Conservation (phyloP, 441 rosid species). For the Capsella rubella region DNA sequence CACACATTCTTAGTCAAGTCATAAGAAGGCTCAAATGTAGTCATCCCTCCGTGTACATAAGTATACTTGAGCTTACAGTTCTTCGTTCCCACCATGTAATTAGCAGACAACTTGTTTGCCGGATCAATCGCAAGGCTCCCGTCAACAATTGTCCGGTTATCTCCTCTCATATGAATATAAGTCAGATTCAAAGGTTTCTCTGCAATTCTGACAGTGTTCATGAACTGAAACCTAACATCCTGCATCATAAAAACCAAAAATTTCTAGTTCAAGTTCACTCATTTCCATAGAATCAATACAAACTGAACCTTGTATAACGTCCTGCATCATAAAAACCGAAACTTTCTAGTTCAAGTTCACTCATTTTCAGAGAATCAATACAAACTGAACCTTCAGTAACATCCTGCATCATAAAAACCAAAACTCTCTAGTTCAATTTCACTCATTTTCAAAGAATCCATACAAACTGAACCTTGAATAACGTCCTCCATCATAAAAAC, state of each 20-base stretch:
- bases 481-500: neutral
- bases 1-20: constrained; percentile 79
- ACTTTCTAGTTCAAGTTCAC: neutral
- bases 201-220: constrained; percentile 74
- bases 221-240: constrained; percentile 96
- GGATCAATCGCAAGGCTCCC: constrained; percentile 71
- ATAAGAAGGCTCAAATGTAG: constrained; percentile 83
- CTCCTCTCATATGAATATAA: constrained; percentile 77
- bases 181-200: constrained; percentile 89
- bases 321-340: neutral
- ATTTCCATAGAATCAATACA: neutral
- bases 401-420: neutral
- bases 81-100: constrained; percentile 71
- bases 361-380: neutral
- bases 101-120: constrained; percentile 77
- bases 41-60: constrained; percentile 67
- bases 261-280: neutral
- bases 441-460: neutral
- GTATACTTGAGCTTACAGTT: constrained; percentile 87
- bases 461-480: neutral
- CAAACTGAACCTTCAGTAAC: neutral
- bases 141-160: constrained; percentile 74
- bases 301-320: neutral
- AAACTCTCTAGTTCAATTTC: neutral
- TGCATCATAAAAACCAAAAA: constrained; percentile 38